Percentiles rank a stretch among this genome's conserved stretches.
These are phyloP conservation scores for Microsporum ferrugineum DNA, from an alignment of 2,329 filamentous ascomycete genomes.

Conservation along the genomic window DNA sequence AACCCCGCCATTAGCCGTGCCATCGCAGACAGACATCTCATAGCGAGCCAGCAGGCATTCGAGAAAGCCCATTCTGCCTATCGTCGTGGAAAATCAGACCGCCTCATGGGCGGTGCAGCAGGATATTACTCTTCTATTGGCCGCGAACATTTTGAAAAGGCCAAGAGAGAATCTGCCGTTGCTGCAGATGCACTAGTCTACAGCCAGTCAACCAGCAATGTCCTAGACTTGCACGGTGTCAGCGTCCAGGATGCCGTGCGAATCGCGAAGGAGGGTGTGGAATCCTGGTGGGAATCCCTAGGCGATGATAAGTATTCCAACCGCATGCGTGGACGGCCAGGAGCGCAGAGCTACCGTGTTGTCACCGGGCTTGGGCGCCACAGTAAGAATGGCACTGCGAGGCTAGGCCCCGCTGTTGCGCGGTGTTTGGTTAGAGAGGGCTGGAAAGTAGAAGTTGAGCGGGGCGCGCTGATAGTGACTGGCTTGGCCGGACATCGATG, in stretches of 20 bases:
- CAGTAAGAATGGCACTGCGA: slow-evolving; percentile 62
- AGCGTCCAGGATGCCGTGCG: slow-evolving; percentile 68
- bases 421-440: slow-evolving; percentile 64
- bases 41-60: slow-evolving; percentile 42
- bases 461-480: slow-evolving; percentile 58
- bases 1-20: slow-evolving; percentile 19
- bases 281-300: slow-evolving; percentile 63
- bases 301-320: slow-evolving; percentile 51
- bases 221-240: slow-evolving; percentile 74
- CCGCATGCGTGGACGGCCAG: slow-evolving; percentile 37
- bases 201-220: slow-evolving; percentile 48
- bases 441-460: slow-evolving; percentile 67
- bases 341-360: slow-evolving; percentile 54
- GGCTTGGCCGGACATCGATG: slow-evolving; percentile 39
- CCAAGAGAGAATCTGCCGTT: slow-evolving; percentile 48
- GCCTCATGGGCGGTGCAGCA: slow-evolving; percentile 62
- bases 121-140: slow-evolving; percentile 63
- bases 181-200: slow-evolving; percentile 62
- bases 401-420: slow-evolving; percentile 67
- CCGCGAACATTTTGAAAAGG: slow-evolving; percentile 49
- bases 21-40: slow-evolving; percentile 36
- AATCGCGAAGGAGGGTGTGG: slow-evolving; percentile 58
- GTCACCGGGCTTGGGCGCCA: slow-evolving; percentile 74
- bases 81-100: slow-evolving; percentile 55
- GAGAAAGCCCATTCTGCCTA: slow-evolving; percentile 48